These are phyloP conservation scores for Chenopodium suecicum DNA, from an alignment of 148 eudicot genomes.

Conservation along the genomic window DNA sequence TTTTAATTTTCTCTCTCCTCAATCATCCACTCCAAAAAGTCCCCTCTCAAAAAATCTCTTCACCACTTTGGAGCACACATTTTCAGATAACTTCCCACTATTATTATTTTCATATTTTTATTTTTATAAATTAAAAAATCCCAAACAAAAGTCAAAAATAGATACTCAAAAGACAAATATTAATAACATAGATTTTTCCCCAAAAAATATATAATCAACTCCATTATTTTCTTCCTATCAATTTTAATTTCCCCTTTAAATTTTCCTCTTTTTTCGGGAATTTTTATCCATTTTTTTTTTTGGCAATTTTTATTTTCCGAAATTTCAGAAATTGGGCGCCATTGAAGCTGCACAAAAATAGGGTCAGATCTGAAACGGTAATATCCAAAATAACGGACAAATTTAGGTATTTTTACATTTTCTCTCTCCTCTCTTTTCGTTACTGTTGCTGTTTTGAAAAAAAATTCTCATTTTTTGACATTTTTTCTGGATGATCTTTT, in stretches of 20 bases:
- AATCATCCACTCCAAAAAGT: slow-evolving; percentile 6
- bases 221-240: neutral
- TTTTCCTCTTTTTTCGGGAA: neutral
- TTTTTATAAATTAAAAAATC: neutral
- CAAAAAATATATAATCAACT: neutral
- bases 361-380: slow-evolving; percentile 7
- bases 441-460: neutral
- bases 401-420: slow-evolving; percentile 18
- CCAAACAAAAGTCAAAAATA: neutral
- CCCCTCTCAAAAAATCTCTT: neutral
- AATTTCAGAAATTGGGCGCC: neutral
- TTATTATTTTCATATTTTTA: neutral
- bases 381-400: slow-evolving; percentile 16
- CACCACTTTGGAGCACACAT: neutral
- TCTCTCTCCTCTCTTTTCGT: neutral
- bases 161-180: slow-evolving; percentile 1
- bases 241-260: neutral
- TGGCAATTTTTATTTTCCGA: neutral
- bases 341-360: neutral
- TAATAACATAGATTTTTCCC: neutral
- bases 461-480: neutral
- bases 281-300: no score
- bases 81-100: slow-evolving; percentile 3
- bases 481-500: neutral
- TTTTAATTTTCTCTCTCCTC: slow-evolving; percentile 1